phyloP scores from a whole-genome alignment of 331 rosid genomes.

The Saraca asoca region DNA sequence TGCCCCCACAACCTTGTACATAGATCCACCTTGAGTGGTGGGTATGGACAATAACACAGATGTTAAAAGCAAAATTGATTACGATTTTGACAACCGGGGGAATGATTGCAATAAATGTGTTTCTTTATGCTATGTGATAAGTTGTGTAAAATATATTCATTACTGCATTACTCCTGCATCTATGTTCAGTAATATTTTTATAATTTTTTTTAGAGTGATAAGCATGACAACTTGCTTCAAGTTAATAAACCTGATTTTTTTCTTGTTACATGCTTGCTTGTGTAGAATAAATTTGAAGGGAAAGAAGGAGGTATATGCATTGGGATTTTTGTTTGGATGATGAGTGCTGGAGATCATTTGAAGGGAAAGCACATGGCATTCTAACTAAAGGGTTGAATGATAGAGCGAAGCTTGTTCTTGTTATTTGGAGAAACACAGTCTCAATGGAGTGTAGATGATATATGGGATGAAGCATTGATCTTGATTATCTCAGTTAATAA shows the following conservation, averaged over 20 bases:
- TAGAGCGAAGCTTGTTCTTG: constrained; percentile 73
- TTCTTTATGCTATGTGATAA: no score
- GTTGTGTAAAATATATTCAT: no score
- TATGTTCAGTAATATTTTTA: no score
- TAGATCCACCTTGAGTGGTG: no score
- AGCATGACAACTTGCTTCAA: constrained; percentile 29
- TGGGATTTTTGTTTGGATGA: constrained; percentile 79
- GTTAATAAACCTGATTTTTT: constrained; percentile 21
- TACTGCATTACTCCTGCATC: no score
- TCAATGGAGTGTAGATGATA: constrained; percentile 66
- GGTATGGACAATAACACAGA: no score
- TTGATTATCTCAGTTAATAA: constrained; percentile 33
- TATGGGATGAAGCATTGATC: constrained; percentile 46
- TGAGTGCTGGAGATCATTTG: constrained; percentile 92
- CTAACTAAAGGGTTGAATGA: constrained; percentile 74
- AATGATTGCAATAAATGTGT: no score
- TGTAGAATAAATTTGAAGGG: constrained; percentile 81
- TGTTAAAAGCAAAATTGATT: no score
- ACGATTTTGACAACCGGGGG: no score
- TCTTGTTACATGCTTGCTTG: constrained; percentile 35
- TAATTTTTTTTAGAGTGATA: no score
- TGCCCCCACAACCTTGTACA: no score
- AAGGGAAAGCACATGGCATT: constrained; percentile 71
- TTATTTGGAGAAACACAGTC: constrained; percentile 72
- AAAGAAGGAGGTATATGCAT: constrained; percentile 52